phyloP scores from a whole-genome alignment of 352 stramenopile species.

The Blastocystis sp. region DNA sequence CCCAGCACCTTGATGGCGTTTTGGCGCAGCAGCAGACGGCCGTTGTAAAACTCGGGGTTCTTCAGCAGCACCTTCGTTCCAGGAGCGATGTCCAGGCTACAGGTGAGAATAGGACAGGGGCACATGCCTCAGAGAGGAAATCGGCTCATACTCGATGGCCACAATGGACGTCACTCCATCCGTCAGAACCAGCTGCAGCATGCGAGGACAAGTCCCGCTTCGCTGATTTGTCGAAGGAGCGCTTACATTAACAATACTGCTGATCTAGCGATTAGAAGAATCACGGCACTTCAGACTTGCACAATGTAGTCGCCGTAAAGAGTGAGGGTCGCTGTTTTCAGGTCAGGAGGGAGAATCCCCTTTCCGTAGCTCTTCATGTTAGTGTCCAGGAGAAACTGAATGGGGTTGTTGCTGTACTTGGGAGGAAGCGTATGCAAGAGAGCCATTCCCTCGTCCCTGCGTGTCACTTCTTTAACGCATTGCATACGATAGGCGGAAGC shows the following conservation, averaged over 20 bases:
- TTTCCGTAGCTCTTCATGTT: conserved; percentile 51
- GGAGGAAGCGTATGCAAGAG: neutral
- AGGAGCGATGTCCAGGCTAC: conserved; percentile 28
- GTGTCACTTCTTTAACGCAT: neutral
- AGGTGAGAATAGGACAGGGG: neutral
- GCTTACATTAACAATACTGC: conserved; percentile 22
- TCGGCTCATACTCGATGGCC: conserved; percentile 42
- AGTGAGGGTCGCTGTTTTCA: conserved; percentile 3
- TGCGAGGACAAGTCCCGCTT: conserved; percentile 6
- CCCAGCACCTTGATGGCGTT: conserved; percentile 29
- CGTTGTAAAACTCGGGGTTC: conserved; percentile 56
- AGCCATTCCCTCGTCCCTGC: neutral
- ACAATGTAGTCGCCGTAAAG: conserved; percentile 1
- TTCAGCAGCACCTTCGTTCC: conserved; percentile 47
- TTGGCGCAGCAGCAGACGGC: neutral
- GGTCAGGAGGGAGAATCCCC: neutral
- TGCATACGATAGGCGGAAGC: neutral
- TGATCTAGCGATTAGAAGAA: conserved; percentile 16
- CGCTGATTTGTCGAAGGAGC: conserved; percentile 53
- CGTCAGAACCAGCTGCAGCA: conserved; percentile 29
- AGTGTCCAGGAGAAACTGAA: conserved; percentile 32
- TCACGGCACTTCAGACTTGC: neutral
- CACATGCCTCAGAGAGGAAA: neutral
- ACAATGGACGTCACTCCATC: conserved; percentile 27
- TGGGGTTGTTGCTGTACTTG: neutral